Percentiles rank a stretch among this genome's conserved stretches.
phyloP scores from a whole-genome alignment of 371 early-diverging fungal genomes.

The Sporodiniella umbellata region DNA sequence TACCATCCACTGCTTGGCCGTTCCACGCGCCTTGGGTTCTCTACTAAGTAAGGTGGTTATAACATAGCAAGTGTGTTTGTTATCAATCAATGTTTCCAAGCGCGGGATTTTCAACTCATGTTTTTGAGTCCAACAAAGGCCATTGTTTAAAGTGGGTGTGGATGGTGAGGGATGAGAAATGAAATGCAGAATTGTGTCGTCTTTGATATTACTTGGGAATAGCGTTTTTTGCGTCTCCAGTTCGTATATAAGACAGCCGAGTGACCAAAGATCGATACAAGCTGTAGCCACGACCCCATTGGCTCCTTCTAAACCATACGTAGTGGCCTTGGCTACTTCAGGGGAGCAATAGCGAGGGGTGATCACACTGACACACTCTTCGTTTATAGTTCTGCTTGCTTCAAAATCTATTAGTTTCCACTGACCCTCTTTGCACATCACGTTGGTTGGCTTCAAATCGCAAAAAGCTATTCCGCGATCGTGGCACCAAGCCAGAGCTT shows the following conservation, averaged over 20 bases:
- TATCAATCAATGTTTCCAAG: slow-evolving; percentile 31
- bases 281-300: slow-evolving; percentile 49
- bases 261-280: slow-evolving; percentile 46
- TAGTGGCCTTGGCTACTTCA: slow-evolving; percentile 48
- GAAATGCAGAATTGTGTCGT: slow-evolving; percentile 48
- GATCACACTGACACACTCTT: slow-evolving; percentile 23
- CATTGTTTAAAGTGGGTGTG: slow-evolving; percentile 45
- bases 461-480: slow-evolving; percentile 32
- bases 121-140: slow-evolving; percentile 45
- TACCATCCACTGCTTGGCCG: slow-evolving; percentile 37
- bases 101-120: slow-evolving; percentile 47
- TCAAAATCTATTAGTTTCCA: slow-evolving; percentile 51
- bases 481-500: slow-evolving; percentile 40
- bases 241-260: slow-evolving; percentile 48
- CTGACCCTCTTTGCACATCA: slow-evolving; percentile 23
- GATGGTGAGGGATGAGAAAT: slow-evolving; percentile 48
- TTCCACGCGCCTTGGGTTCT: slow-evolving; percentile 40
- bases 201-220: slow-evolving; percentile 40
- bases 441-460: slow-evolving; percentile 40
- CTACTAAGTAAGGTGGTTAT: slow-evolving; percentile 35
- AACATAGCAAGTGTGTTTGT: slow-evolving; percentile 31
- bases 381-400: slow-evolving; percentile 43
- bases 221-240: slow-evolving; percentile 41
- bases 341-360: slow-evolving; percentile 36
- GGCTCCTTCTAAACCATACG: slow-evolving; percentile 47